A percentile compares a stretch with the other conserved stretches of the same genome.
Conservation (phyloP, 2,329 filamentous ascomycete species). For the Botryosphaeria dothidea region DNA sequence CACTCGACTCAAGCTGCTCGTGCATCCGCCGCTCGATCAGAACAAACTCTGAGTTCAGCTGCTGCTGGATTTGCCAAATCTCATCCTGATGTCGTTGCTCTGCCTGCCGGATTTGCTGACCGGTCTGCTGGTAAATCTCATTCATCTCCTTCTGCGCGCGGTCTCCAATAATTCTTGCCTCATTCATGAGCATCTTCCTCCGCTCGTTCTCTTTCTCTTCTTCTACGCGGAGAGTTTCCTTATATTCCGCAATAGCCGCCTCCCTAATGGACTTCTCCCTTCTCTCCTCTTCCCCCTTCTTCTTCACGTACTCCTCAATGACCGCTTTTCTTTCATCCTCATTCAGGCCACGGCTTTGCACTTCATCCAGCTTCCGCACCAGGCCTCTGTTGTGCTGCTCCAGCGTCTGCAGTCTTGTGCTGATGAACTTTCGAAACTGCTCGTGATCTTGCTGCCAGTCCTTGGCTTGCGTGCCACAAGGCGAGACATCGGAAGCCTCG, state of each 20-base stretch:
- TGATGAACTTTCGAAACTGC: neutral
- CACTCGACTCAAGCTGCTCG: neutral
- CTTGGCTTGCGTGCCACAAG: neutral
- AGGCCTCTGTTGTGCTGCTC: neutral
- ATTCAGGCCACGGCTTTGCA: neutral
- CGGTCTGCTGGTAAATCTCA: neutral
- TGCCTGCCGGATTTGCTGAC: neutral
- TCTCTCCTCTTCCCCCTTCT: neutral
- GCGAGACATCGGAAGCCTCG: neutral
- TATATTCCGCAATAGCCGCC: neutral
- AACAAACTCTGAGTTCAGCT: neutral
- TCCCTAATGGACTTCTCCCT: neutral
- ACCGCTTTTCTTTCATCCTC: neutral
- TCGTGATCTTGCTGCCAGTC: neutral
- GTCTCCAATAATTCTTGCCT: neutral
- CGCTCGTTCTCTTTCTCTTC: neutral
- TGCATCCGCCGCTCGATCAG: neutral
- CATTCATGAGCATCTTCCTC: neutral
- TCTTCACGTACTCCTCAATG: neutral
- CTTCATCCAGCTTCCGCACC: neutral
- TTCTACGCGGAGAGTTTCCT: neutral
- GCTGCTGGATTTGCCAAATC: neutral
- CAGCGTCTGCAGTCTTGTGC: neutral
- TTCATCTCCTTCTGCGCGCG: neutral
- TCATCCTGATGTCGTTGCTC: slow-evolving; percentile 1